Conservation (phyloP, 2,329 filamentous ascomycete genomes). For the Penicillium sp. region DNA sequence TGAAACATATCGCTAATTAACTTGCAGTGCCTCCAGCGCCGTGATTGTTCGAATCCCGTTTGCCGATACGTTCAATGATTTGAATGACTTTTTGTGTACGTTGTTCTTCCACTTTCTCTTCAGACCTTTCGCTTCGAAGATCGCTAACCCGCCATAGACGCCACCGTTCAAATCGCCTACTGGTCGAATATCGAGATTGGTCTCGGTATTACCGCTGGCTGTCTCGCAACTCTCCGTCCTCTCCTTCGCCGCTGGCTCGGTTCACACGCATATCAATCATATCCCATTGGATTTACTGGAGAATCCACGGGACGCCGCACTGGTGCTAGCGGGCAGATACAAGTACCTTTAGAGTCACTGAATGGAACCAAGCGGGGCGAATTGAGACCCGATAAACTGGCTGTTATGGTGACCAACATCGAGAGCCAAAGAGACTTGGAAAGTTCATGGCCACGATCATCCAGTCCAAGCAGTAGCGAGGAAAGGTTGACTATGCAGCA, state of each 20-base stretch:
- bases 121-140: neutral
- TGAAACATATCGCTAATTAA: neutral
- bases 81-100: constrained; percentile 34
- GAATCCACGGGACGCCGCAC: constrained; percentile 17
- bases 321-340: constrained; percentile 14
- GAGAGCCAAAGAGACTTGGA: constrained; percentile 23
- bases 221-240: constrained; percentile 48
- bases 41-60: constrained; percentile 46
- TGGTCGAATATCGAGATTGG: constrained; percentile 31
- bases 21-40: constrained; percentile 31
- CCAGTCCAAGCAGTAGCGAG: constrained; percentile 26
- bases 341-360: constrained; percentile 27
- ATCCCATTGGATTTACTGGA: constrained; percentile 20
- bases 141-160: constrained; percentile 16
- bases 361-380: constrained; percentile 17
- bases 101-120: neutral
- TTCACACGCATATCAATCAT: constrained; percentile 15
- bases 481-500: constrained; percentile 27
- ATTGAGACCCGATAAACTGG: constrained; percentile 31
- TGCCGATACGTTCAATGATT: constrained; percentile 34
- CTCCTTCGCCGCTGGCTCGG: constrained; percentile 40
- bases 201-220: constrained; percentile 42
- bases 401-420: constrained; percentile 30
- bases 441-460: constrained; percentile 17
- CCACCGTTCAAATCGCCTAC: constrained; percentile 45